phyloP scores from a whole-genome alignment of 352 stramenopile genomes.

The Globisporangium irregulare region DNA sequence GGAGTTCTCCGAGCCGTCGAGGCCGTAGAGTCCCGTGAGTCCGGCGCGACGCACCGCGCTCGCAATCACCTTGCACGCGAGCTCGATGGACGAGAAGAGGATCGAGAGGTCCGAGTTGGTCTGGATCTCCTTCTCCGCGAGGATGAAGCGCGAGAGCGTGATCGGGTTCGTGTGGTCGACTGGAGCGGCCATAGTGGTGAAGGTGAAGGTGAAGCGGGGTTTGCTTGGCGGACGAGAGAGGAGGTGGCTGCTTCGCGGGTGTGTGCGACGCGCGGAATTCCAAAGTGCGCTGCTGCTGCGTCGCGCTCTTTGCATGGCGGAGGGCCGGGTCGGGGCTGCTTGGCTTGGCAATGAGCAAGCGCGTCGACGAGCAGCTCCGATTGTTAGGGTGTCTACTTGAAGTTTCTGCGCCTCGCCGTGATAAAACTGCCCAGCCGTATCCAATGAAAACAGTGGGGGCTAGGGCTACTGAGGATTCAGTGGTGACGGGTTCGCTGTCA shows the following conservation, averaged over 20 bases:
- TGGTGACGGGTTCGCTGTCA: slow-evolving; percentile 17
- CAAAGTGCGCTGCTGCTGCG: slow-evolving; percentile 12
- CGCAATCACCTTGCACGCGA: slow-evolving; percentile 97
- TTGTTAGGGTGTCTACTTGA: slow-evolving; percentile 12
- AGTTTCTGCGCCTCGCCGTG: slow-evolving; percentile 3
- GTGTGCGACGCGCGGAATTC: slow-evolving; percentile 24
- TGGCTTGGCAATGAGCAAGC: neutral
- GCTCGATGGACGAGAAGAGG: slow-evolving; percentile 95
- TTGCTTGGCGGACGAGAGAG: slow-evolving; percentile 6
- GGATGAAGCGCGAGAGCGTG: slow-evolving; percentile 95
- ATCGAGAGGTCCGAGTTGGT: slow-evolving; percentile 93
- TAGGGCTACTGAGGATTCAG: slow-evolving; percentile 7
- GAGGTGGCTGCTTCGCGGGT: slow-evolving; percentile 13
- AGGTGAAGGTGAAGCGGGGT: slow-evolving; percentile 14
- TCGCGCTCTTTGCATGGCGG: neutral
- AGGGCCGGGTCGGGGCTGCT: neutral
- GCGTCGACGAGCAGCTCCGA: neutral
- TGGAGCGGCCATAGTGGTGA: slow-evolving; percentile 32
- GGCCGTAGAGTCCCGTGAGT: slow-evolving; percentile 88
- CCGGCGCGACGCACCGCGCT: slow-evolving; percentile 95
- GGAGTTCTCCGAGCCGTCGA: slow-evolving; percentile 96
- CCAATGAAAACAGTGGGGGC: slow-evolving; percentile 13
- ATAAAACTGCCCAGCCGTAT: slow-evolving; percentile 12
- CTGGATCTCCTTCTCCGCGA: slow-evolving; percentile 90
- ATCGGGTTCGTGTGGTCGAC: slow-evolving; percentile 85